Evolutionary conservation across 345 rosid species (phyloP), one percentile per base, ranked within the genome.

Genomic region (Noccaea bulbosa): DNA sequence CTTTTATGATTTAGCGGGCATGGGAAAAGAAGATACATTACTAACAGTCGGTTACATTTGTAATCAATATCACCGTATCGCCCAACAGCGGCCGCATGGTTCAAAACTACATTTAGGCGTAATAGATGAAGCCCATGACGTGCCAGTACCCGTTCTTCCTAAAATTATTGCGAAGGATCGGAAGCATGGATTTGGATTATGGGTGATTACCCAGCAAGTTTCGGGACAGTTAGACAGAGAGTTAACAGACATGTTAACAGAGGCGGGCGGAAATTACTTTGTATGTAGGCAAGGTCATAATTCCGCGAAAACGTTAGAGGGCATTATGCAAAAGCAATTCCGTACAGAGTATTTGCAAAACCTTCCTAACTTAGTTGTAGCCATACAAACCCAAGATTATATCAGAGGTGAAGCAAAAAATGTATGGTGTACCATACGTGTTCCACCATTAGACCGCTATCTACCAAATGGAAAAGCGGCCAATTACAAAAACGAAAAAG

Each of bases 51-150:
- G 43, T 39, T 39, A 39, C 43, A 39, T 39, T 39, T 39, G 43
- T 39, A 39, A 39, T 39, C 43, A 39, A 39, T 39, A 39, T 39
- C 43, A 39, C 43, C 43, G 43, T 39, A 39, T 39, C 43, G 43
- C 43, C 43, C 43, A 39, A 39, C 43, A 39, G 43, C 43, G 43
- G 43, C 43, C 43, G 43, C 43, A 39, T 39, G 43, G 43, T 39
- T 39, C 43, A 39, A 39, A 39, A 39, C 43, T 39, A 39, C 43
- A 39, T 39, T 39, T 39, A 39, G 43, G 43, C 43, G 43, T 39
- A 39, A 39, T 39, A 39, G 43, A 39, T 39, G 43, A 39, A 39
- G 43, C 43, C 43, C 43, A 39, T 39, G 43, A 39, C 43, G 43
- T 39, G 43, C 43, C 43, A 39, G 43, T 39, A 39, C 43, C 43